Evolutionary conservation across 2,329 filamentous ascomycete genomes (phyloP).

Genomic region (Trichoderma sp.): DNA sequence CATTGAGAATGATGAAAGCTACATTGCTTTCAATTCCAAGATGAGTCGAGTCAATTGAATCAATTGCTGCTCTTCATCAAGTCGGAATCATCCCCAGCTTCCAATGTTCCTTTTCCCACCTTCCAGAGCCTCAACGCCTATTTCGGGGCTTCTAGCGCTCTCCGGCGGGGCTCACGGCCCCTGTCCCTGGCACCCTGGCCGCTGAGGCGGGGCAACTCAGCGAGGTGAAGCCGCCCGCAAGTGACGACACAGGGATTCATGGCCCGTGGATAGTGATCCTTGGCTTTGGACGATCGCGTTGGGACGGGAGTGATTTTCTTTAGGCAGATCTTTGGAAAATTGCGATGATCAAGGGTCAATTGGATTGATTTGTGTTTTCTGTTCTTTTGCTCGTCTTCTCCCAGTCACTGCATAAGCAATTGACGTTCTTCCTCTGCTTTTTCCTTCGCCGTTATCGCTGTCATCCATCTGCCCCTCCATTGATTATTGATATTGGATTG

Average conservation of each 20-base stretch:
- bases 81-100: background rate
- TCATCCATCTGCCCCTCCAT: background rate
- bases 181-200: slow-evolving; percentile 1
- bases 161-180: slow-evolving; percentile 12
- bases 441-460: background rate
- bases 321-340: background rate
- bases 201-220: slow-evolving; percentile 20
- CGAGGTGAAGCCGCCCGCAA: slow-evolving; percentile 15
- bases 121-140: background rate
- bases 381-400: background rate
- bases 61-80: background rate
- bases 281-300: slow-evolving; percentile 5
- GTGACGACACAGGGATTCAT: slow-evolving; percentile 20
- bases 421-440: background rate
- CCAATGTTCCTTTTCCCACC: no score
- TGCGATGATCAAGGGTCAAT: no score
- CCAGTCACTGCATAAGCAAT: no score
- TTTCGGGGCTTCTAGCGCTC: slow-evolving; percentile 14
- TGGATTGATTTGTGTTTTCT: background rate
- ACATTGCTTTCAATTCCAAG: background rate
- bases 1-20: background rate
- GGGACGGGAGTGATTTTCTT: slow-evolving; percentile 11
- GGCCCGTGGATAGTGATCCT: background rate
- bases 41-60: background rate
- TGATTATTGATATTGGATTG: no score